Evolutionary conservation across 345 rosid species (phyloP), one percentile per base, ranked within the genome.

Genomic region (Gossypium arboreum): DNA sequence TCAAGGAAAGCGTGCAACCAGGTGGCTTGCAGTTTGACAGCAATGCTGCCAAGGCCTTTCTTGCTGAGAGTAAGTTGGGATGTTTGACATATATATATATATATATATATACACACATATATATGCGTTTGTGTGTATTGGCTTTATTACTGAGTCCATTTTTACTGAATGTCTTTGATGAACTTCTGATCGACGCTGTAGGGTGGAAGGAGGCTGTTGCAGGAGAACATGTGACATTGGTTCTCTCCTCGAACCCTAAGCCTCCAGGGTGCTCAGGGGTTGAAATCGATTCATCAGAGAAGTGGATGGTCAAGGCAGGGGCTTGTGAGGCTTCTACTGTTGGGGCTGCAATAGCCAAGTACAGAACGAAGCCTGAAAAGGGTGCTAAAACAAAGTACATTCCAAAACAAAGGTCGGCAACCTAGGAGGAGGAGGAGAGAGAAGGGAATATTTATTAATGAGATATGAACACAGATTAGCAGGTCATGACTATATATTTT

Each of bases 201-300:
- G 99, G 97, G 82, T 96, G 98, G 99, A 91, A 88, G 81, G 86
- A 86, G 84, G 94, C 94, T 65, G 84, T 82, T 43, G 87, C 86
- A 11, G 78, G 78, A 0, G 88, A 90, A 69, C 98, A 93, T 77
- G 90, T 90, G 82, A 88, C 80, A 68, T 76, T 96, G 85, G 86
- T 85, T 76, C 83, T 89, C 64, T 79, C 86, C 29, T 81, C 84
- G 24, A 85, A 86, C 70, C 77, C 71, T 9, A 85, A 86, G 41
- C 62, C 78, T 73, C 64, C 65, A 52, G 78, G 76, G 77, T 57
- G 22, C 52, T 69, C 70, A 2, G 85, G 59, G 79, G 59, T 62
- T 39, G 74, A 79, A 16, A 48, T 29, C 4, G 84, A 79, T 65
- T 79, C 81, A 68, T 70, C 85, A 51, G 87, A 84, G 45, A 20